Percentiles rank a stretch among this genome's conserved stretches.
Conservation (phyloP, 345 rosid species). For the Eucalyptus regnans region DNA sequence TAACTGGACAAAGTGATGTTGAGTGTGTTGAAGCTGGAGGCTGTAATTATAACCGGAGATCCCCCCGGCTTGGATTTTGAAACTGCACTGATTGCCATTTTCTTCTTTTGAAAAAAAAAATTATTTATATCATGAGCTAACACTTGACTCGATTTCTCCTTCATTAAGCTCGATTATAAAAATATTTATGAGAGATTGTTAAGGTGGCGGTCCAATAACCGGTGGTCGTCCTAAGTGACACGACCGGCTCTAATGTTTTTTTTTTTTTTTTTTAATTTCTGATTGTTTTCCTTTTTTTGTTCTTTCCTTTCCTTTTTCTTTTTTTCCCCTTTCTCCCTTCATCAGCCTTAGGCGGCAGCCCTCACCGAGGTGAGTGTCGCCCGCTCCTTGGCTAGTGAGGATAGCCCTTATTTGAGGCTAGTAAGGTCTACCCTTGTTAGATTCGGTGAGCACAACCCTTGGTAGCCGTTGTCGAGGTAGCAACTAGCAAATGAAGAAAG, state of each 20-base stretch:
- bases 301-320: no score
- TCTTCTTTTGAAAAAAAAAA: not conserved
- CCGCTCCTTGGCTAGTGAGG: no score
- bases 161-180: not conserved
- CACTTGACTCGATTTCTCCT: not conserved
- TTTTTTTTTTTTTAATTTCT: no score
- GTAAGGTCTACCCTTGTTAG: no score
- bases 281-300: no score
- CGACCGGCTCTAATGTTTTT: no score
- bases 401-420: no score
- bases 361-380: accelerated
- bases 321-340: no score
- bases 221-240: accelerated
- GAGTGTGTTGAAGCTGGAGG: not conserved
- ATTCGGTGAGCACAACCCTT: accelerated
- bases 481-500: no score
- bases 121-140: no score
- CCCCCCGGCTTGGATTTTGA: not conserved
- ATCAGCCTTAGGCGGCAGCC: accelerated
- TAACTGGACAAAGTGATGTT: not conserved
- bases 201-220: no score
- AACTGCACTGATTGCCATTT: not conserved
- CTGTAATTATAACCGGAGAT: not conserved
- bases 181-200: no score
- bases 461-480: accelerated